phyloP scores from a whole-genome alignment of 2,329 filamentous ascomycete genomes.

The Aplosporella prunicola region DNA sequence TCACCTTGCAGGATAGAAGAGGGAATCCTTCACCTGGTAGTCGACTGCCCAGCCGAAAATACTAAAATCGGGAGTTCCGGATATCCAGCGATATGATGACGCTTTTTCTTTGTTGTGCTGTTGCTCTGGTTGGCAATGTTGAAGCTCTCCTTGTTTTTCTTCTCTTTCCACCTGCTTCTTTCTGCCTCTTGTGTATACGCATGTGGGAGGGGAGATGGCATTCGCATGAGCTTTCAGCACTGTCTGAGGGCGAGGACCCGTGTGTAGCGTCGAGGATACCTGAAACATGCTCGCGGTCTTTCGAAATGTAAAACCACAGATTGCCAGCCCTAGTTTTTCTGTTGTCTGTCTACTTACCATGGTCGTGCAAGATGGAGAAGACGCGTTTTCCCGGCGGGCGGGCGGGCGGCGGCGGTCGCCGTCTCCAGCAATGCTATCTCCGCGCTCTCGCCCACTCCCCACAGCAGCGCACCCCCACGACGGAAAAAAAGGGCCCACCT shows the following conservation, averaged over 20 bases:
- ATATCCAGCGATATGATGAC: conserved; percentile 34
- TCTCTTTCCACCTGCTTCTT: background rate
- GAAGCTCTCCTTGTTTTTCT: conserved; percentile 8
- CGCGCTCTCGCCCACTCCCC: too few relatives aligned
- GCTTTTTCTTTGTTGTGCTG: conserved; percentile 30
- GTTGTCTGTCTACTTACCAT: too few relatives aligned
- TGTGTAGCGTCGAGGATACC: conserved; percentile 38
- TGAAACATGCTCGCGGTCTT: conserved; percentile 34
- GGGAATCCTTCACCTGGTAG: conserved; percentile 28
- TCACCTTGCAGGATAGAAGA: conserved; percentile 36
- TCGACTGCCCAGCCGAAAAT: background rate
- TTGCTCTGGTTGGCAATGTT: conserved; percentile 23
- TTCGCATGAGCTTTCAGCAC: conserved; percentile 18
- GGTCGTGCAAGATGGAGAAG: too few relatives aligned
- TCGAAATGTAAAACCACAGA: conserved; percentile 27
- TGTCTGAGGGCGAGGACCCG: conserved; percentile 31
- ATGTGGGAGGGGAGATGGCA: conserved; percentile 35
- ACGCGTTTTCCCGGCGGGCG: too few relatives aligned
- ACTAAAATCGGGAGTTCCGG: conserved; percentile 33
- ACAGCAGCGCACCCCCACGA: too few relatives aligned
- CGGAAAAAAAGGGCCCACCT: too few relatives aligned
- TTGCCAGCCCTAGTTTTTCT: too few relatives aligned
- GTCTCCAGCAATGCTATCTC: too few relatives aligned
- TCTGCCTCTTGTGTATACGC: conserved; percentile 25
- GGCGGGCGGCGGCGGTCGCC: too few relatives aligned